Percentiles rank a stretch among this genome's conserved stretches.
Evolutionary conservation across 176 grass and related monocot genomes (phyloP).

Genomic region (Tillandsia fasciculata): DNA sequence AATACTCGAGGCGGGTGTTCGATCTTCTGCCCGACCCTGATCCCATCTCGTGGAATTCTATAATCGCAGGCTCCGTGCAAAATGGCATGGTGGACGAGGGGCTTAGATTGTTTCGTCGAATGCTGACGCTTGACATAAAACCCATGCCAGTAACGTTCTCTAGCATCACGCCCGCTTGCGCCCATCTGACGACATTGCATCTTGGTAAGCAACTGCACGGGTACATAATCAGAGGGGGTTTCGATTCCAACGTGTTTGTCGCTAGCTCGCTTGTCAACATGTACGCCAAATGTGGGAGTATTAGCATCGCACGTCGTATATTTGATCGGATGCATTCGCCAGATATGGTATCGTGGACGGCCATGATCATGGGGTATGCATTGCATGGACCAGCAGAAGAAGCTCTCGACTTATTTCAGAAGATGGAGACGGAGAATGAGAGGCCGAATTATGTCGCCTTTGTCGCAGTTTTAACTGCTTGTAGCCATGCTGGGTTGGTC

Average conservation of each 20-base stretch:
- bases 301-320: conserved; percentile 28
- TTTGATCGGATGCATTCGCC: conserved; percentile 42
- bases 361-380: conserved; percentile 65
- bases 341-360: conserved; percentile 59
- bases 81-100: conserved; percentile 49
- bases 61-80: conserved; percentile 46
- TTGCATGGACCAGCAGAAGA: conserved; percentile 59
- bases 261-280: conserved; percentile 63
- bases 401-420: conserved; percentile 49
- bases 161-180: conserved; percentile 53
- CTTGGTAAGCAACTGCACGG: conserved; percentile 56
- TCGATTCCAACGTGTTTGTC: conserved; percentile 39
- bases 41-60: conserved; percentile 47
- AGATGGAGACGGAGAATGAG: conserved; percentile 38
- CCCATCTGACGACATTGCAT: conserved; percentile 34
- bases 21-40: conserved; percentile 30
- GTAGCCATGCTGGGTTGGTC: conserved; percentile 74
- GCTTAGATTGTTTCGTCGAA: conserved; percentile 44
- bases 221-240: conserved; percentile 31
- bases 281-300: conserved; percentile 65
- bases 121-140: conserved; percentile 33
- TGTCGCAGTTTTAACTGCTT: conserved; percentile 54
- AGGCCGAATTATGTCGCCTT: conserved; percentile 61
- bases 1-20: conserved; percentile 45
- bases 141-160: conserved; percentile 47